Base-by-base conservation (phyloP, 176 grass and related monocot genomes). In the Bonia amplexicaulis region DNA sequence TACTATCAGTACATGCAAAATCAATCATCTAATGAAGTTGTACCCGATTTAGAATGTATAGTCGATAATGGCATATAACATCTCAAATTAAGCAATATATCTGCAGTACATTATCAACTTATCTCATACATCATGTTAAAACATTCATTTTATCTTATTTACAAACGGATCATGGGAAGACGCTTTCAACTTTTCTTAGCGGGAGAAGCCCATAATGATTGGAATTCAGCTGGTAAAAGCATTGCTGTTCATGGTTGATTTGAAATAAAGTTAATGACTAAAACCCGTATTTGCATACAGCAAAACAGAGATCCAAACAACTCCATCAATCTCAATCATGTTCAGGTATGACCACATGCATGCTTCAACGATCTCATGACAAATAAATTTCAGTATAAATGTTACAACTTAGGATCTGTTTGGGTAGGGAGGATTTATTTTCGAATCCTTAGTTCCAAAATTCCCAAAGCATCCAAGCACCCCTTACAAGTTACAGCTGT, bases 281-380 rank as follows among this genome's bases (percentile, higher is more conserved):
- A 66, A 77, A 71, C 11, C 23, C 37, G 77, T 37, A 44, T 20
- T 6, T 74, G 19, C 54, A 63, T 77, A 78, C 12, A 8, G 22
- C 15, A 76, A 85, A 75, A 71, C 9, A 89, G 62, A 2, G 64
- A 81, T 37, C 35, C 37, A 70, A 61, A 44, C 31, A 63, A 45
- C 4, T 52, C 6, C n/a, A 15, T 69, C 42, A 51, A 44, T 25
- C 23, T 31, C n/a, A 58, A 22, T 6, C 51, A 61, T 52, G 54
- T 16, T 7, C 7, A 13, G 7, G 2, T 27, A 71, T 25, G 26
- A 54, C 11, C 20, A 19, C 17, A 22, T 66, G 22, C 23, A 81
- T 46, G 27, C 23, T 3, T 58, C 3, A 6, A 58, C 15, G 5
- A n/a, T 61, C 80, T 19, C 19, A 37, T 11, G 54, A 59, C 52